Conservation (phyloP, 2,329 filamentous ascomycete genomes). For the Verticillium nubilum region DNA sequence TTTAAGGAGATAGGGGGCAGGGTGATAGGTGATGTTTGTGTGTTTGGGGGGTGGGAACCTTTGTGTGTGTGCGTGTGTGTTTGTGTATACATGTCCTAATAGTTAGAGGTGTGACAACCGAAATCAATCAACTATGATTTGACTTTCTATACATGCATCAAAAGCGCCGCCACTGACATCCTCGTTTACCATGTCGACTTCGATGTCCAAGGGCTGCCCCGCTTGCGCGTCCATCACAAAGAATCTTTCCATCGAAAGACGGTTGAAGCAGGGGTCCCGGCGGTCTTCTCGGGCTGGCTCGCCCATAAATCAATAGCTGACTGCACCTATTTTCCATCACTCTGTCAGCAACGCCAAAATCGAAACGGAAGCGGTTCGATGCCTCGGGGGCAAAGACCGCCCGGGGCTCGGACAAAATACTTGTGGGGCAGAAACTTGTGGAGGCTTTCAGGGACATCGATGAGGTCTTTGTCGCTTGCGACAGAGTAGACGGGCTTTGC, state of each 20-base stretch:
- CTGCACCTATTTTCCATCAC: constrained; percentile 24
- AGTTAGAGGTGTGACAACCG: too few species aligned
- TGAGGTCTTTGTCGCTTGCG: constrained; percentile 8
- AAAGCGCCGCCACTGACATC: constrained; percentile 17
- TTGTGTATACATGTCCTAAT: too few species aligned
- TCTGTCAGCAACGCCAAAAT: constrained; percentile 26
- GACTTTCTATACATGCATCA: too few species aligned
- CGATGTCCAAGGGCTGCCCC: constrained; percentile 2
- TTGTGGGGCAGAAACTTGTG: constrained; percentile 7
- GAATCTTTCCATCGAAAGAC: constrained; percentile 11
- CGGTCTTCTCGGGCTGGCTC: constrained; percentile 8
- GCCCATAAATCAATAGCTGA: constrained; percentile 21
- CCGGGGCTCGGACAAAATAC: constrained; percentile 8
- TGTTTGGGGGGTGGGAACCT: too few species aligned
- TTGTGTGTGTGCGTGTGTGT: too few species aligned
- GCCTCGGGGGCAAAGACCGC: constrained; percentile 5
- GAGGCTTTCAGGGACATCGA: constrained; percentile 10
- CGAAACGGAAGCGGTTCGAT: constrained; percentile 17
- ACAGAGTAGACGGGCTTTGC: constrained; percentile 3
- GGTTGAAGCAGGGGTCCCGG: constrained; percentile 12
- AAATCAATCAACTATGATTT: too few species aligned
- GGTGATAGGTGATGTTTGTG: too few species aligned
- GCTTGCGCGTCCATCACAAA: constrained; percentile 1
- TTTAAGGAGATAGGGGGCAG: too few species aligned
- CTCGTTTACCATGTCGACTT: constrained; percentile 11